These are phyloP conservation scores for Nitzschia sp. DNA, from an alignment of 108 stramenopile genomes.

Conservation along the genomic window DNA sequence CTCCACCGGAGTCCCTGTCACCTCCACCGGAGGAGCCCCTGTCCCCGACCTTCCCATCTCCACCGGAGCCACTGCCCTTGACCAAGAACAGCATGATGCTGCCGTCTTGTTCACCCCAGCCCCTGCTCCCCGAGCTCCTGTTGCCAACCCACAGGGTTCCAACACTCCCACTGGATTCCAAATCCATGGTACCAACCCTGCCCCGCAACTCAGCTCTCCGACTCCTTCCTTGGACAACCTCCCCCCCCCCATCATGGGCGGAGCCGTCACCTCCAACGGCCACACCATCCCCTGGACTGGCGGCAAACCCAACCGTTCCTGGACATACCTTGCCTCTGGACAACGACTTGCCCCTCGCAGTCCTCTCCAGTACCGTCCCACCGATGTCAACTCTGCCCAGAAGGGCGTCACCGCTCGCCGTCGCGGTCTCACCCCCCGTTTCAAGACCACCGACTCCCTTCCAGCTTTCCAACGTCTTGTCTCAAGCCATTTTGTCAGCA, in stretches of 20 bases:
- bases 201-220: background rate
- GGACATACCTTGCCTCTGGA: background rate
- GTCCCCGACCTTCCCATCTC: too few relatives aligned
- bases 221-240: too few relatives aligned
- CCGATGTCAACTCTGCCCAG: background rate
- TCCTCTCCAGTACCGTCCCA: background rate
- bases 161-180: background rate
- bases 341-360: background rate
- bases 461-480: background rate
- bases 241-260: slow-evolving; percentile 7
- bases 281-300: background rate
- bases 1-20: too few relatives aligned
- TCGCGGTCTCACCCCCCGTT: background rate
- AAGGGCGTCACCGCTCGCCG: background rate
- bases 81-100: background rate
- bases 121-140: background rate
- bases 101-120: background rate
- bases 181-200: background rate
- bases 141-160: background rate
- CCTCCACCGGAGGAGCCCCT: too few relatives aligned
- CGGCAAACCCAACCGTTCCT: slow-evolving; percentile 3
- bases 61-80: too few relatives aligned
- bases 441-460: background rate
- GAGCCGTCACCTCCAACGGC: background rate
- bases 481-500: background rate